These are phyloP conservation scores for Phytophthora multivora DNA, from an alignment of 352 stramenopile genomes.

Conservation along the genomic window DNA sequence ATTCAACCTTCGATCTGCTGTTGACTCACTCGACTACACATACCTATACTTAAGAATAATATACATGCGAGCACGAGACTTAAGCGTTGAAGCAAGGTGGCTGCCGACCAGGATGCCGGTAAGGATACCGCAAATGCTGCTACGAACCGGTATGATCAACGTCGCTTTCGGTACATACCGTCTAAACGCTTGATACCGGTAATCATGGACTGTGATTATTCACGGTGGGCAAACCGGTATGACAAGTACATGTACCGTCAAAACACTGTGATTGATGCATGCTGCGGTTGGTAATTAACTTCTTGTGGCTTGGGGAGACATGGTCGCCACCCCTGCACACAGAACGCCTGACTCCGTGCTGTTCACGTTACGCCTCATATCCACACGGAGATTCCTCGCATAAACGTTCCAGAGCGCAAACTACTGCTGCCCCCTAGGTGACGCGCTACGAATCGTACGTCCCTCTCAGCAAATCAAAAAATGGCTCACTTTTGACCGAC, in stretches of 20 bases:
- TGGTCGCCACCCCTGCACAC: neutral
- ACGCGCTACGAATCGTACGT: conserved; percentile 8
- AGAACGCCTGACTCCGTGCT: neutral
- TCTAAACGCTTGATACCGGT: too few relatives aligned
- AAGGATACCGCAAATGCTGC: too few relatives aligned
- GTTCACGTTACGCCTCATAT: conserved; percentile 15
- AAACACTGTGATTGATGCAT: neutral
- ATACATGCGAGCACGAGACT: too few relatives aligned
- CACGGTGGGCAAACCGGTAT: too few relatives aligned
- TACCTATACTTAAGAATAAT: neutral
- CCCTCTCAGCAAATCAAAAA: conserved; percentile 26
- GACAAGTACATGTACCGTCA: neutral
- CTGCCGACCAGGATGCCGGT: too few relatives aligned
- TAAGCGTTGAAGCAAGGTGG: too few relatives aligned
- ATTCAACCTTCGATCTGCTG: neutral
- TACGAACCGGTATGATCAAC: too few relatives aligned
- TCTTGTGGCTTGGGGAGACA: neutral
- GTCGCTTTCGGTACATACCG: too few relatives aligned
- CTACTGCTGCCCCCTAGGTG: neutral
- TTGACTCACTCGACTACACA: conserved; percentile 4
- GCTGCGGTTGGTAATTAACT: neutral
- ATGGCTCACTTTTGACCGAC: conserved; percentile 2
- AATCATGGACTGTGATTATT: too few relatives aligned
- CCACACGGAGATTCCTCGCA: neutral
- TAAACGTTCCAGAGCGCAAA: neutral